Percentiles rank a stretch among this genome's conserved stretches.
Conservation (phyloP, 176 grass and related monocot genomes). For the Olyra latifolia region DNA sequence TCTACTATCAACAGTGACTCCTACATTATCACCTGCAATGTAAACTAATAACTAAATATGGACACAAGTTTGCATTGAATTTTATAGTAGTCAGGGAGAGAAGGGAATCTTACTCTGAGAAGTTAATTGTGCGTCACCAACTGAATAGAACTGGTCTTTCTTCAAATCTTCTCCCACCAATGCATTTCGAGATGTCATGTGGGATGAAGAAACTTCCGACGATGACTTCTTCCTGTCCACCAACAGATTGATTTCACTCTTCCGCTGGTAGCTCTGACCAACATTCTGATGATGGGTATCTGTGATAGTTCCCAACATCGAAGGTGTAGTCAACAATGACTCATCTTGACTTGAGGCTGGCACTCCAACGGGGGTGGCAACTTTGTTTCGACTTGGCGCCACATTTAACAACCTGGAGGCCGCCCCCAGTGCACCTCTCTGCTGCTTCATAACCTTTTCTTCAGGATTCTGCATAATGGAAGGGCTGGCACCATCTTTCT, state of each 20-base stretch:
- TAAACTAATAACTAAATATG: constrained; percentile 44
- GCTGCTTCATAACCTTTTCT: constrained; percentile 29
- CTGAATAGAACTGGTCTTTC: constrained; percentile 36
- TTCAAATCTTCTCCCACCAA: constrained; percentile 34
- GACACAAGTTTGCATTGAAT: constrained; percentile 27
- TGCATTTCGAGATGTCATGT: constrained; percentile 30
- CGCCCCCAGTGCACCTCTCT: constrained; percentile 26
- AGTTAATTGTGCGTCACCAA: constrained; percentile 32
- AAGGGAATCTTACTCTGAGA: constrained; percentile 60
- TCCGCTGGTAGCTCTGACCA: constrained; percentile 31
- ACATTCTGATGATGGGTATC: constrained; percentile 30
- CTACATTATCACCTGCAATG: constrained; percentile 55
- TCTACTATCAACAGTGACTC: constrained; percentile 57
- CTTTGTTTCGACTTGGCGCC: constrained; percentile 37
- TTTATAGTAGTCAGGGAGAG: constrained; percentile 11
- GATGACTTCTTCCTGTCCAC: constrained; percentile 44
- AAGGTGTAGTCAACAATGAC: constrained; percentile 35
- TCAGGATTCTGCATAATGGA: constrained; percentile 18
- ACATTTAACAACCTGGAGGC: constrained; percentile 35
- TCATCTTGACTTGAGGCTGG: constrained; percentile 36
- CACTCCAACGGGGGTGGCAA: neutral
- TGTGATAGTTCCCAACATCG: constrained; percentile 35
- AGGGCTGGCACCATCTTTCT: constrained; percentile 32
- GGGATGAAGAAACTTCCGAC: constrained; percentile 45
- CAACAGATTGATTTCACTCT: constrained; percentile 28